Conservation (phyloP, 371 early-diverging fungal genomes). For the Actinomortierella ambigua region DNA sequence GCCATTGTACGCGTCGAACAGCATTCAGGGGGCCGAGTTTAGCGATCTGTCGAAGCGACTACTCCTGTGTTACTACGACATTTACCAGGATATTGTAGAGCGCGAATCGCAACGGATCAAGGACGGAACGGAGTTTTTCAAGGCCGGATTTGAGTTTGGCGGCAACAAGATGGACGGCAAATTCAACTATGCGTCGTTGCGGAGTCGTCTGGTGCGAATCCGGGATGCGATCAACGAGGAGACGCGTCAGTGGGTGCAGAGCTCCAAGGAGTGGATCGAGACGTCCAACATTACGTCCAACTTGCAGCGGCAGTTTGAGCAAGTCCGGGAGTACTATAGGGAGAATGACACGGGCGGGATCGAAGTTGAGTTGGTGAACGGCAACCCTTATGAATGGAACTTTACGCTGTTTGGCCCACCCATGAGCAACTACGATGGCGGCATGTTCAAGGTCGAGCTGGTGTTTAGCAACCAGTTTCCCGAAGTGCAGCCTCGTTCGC, state of each 20-base stretch:
- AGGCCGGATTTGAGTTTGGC: constrained; percentile 50
- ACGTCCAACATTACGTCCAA: constrained; percentile 51
- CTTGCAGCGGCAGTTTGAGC: constrained; percentile 54
- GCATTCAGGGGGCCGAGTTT: constrained; percentile 44
- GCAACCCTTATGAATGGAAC: constrained; percentile 62
- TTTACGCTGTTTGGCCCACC: constrained; percentile 53
- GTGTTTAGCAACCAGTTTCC: constrained; percentile 60
- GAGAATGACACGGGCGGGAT: constrained; percentile 49
- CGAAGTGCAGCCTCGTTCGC: constrained; percentile 52
- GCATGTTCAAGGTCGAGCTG: constrained; percentile 56
- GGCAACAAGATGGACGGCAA: constrained; percentile 57
- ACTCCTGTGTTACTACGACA: constrained; percentile 54
- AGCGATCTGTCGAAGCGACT: constrained; percentile 55
- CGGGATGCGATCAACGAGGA: constrained; percentile 47
- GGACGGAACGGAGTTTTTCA: constrained; percentile 45
- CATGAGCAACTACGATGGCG: constrained; percentile 56
- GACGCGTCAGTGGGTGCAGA: constrained; percentile 50
- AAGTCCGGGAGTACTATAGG: constrained; percentile 50
- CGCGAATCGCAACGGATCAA: constrained; percentile 47
- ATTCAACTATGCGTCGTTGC: constrained; percentile 51
- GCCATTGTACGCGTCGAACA: constrained; percentile 18
- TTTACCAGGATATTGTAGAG: constrained; percentile 52
- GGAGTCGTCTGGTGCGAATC: constrained; percentile 47
- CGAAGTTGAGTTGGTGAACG: constrained; percentile 54
- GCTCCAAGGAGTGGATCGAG: constrained; percentile 47